Evolutionary conservation across 1,284 basidiomycete genomes (phyloP).

Genomic region (Ganoderma boninense): DNA sequence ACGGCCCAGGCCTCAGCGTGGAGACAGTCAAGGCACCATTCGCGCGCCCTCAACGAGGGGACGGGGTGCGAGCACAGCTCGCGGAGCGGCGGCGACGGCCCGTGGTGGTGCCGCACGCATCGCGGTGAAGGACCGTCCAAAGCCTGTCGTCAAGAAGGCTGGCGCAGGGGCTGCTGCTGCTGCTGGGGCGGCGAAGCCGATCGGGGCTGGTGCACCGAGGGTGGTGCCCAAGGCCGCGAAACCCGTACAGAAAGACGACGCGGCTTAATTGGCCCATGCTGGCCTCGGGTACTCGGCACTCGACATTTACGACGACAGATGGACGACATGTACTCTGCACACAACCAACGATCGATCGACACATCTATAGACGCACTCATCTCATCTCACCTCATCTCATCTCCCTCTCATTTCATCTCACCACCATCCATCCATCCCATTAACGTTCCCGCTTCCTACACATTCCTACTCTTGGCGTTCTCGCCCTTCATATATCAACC

Average conservation of each 20-base stretch:
- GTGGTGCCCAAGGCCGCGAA: not conserved
- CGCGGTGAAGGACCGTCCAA: conserved; percentile 21
- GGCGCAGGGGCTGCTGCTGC: conserved; percentile 4
- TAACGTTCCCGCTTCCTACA: not conserved
- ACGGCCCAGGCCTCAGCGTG: conserved; percentile 25
- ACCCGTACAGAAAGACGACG: not conserved
- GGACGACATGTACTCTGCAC: not conserved
- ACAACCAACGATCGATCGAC: not conserved
- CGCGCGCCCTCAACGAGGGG: conserved; percentile 17
- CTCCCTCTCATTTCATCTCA: not conserved
- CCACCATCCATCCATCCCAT: not conserved
- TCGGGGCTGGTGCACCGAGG: conserved; percentile 4
- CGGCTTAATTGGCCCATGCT: not conserved
- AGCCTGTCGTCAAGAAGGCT: conserved; percentile 19
- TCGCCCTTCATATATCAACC: not conserved
- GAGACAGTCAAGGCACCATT: conserved; percentile 24
- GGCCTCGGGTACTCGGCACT: not conserved
- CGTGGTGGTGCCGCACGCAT: conserved; percentile 21
- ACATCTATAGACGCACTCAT: conserved; percentile 10
- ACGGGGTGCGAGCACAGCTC: conserved; percentile 3
- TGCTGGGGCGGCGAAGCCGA: not conserved
- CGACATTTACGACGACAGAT: conserved; percentile 1
- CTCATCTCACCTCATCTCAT: not conserved
- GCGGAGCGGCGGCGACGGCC: not conserved
- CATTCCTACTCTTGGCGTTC: not conserved